Evolutionary conservation across 2,329 filamentous ascomycete species (phyloP).

Genomic region (Bretziella fagacearum): DNA sequence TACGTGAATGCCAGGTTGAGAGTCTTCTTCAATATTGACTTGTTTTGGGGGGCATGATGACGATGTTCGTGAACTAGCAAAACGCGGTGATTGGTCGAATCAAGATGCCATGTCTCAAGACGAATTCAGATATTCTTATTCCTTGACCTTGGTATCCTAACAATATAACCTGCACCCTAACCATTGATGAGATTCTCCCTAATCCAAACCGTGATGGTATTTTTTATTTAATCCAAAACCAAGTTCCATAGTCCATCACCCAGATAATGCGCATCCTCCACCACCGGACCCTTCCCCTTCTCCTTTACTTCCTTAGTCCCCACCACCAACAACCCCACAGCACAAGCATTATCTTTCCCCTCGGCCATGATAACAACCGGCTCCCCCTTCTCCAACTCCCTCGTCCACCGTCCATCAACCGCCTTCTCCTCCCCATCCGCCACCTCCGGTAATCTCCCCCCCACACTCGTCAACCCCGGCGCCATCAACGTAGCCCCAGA

Average conservation of each 20-base stretch:
- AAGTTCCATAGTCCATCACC: slow-evolving; percentile 88
- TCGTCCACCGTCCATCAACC: slow-evolving; percentile 38
- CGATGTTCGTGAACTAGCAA: too few relatives aligned
- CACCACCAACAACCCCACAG: slow-evolving; percentile 68
- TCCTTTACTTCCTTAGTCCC: slow-evolving; percentile 85
- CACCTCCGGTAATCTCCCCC: slow-evolving; percentile 56
- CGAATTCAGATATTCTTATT: too few relatives aligned
- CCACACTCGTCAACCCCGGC: slow-evolving; percentile 70
- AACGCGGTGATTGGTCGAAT: too few relatives aligned
- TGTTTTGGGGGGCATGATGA: too few relatives aligned
- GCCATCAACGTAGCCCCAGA: slow-evolving; percentile 92
- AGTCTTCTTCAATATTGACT: too few relatives aligned
- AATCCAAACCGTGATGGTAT: too few relatives aligned
- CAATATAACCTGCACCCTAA: too few relatives aligned
- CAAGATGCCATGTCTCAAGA: too few relatives aligned
- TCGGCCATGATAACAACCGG: slow-evolving; percentile 83
- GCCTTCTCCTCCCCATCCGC: slow-evolving; percentile 27
- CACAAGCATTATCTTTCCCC: slow-evolving; percentile 81
- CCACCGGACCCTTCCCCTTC: slow-evolving; percentile 84
- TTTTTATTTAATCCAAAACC: slow-evolving; percentile 32
- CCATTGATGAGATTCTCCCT: too few relatives aligned
- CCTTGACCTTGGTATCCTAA: too few relatives aligned
- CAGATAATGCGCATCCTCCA: slow-evolving; percentile 84
- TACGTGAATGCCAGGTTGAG: too few relatives aligned
- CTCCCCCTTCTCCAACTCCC: slow-evolving; percentile 60